Conservation (phyloP, 805 yeast genomes). For the Candida taoyuanica region DNA sequence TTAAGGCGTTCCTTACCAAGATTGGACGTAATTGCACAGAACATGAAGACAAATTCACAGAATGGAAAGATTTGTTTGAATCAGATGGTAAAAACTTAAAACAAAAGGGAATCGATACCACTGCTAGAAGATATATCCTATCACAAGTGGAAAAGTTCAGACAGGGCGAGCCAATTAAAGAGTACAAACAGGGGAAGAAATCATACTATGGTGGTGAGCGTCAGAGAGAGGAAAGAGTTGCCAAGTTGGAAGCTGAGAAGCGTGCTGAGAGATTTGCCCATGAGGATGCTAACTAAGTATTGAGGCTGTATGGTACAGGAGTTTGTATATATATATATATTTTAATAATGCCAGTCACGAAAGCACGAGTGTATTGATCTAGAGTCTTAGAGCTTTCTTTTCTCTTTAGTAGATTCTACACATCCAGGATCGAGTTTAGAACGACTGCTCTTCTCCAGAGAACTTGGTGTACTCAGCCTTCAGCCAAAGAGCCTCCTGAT, state of each 20-base stretch:
- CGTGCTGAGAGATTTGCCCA: conserved; percentile 27
- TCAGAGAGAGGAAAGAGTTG: conserved; percentile 60
- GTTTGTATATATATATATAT: no score
- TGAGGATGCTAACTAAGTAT: conserved; percentile 23
- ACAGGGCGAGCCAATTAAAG: conserved; percentile 50
- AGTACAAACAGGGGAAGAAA: conserved; percentile 65
- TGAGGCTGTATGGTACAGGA: conserved; percentile 3
- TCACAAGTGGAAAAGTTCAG: conserved; percentile 67
- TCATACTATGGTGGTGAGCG: conserved; percentile 82
- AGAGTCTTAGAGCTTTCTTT: no score
- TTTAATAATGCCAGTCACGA: conserved; percentile 11
- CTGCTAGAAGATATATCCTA: conserved; percentile 67
- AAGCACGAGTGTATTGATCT: conserved; percentile 1
- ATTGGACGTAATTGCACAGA: conserved; percentile 77
- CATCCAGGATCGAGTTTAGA: no score
- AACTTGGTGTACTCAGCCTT: conserved; percentile 30
- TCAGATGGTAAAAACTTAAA: conserved; percentile 56
- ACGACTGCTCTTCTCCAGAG: not conserved
- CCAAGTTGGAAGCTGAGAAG: conserved; percentile 48
- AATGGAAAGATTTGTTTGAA: conserved; percentile 62
- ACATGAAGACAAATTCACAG: conserved; percentile 61
- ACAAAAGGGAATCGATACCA: conserved; percentile 69
- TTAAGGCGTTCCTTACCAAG: conserved; percentile 61
- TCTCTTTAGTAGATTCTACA: no score
- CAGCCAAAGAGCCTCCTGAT: conserved; percentile 59